Percentiles rank a stretch among this genome's conserved stretches.
Conservation (phyloP, 768 basidiomycete species). For the Auricularia heimuer region DNA sequence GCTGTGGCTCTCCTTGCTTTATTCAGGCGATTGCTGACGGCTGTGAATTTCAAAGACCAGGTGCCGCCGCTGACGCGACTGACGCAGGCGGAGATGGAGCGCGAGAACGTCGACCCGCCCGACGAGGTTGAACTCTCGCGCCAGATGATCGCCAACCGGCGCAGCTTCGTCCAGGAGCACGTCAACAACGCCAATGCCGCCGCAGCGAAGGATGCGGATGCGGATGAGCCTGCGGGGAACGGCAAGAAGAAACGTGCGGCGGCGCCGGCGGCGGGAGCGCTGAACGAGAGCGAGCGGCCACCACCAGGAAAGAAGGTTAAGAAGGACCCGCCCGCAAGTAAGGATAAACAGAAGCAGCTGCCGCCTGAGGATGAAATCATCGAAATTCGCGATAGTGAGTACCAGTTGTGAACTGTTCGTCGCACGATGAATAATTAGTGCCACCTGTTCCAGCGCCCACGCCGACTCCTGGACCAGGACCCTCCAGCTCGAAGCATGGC, state of each 20-base stretch:
- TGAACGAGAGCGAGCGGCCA: neutral
- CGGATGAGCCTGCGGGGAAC: neutral
- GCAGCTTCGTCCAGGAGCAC: constrained; percentile 39
- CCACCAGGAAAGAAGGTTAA: neutral
- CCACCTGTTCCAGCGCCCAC: no score
- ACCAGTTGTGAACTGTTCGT: no score
- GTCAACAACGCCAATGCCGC: constrained; percentile 33
- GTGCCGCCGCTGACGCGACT: constrained; percentile 9
- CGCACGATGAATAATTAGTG: no score
- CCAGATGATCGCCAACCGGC: constrained; percentile 62
- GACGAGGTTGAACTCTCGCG: constrained; percentile 74
- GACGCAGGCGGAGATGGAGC: constrained; percentile 36
- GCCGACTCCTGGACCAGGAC: no score
- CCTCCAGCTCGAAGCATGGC: no score
- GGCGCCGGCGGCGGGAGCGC: neutral
- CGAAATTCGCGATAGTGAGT: neutral
- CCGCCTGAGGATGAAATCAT: neutral
- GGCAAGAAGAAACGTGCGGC: neutral
- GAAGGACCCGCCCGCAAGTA: neutral
- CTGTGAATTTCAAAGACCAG: neutral
- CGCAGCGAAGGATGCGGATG: constrained; percentile 10
- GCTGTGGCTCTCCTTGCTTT: no score
- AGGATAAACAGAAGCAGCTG: neutral
- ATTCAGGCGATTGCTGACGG: neutral
- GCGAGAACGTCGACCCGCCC: constrained; percentile 68